A percentile compares a stretch with the other conserved stretches of the same genome.
phyloP scores from a whole-genome alignment of 2,329 filamentous ascomycete species.

The Aspergillus neoniger region DNA sequence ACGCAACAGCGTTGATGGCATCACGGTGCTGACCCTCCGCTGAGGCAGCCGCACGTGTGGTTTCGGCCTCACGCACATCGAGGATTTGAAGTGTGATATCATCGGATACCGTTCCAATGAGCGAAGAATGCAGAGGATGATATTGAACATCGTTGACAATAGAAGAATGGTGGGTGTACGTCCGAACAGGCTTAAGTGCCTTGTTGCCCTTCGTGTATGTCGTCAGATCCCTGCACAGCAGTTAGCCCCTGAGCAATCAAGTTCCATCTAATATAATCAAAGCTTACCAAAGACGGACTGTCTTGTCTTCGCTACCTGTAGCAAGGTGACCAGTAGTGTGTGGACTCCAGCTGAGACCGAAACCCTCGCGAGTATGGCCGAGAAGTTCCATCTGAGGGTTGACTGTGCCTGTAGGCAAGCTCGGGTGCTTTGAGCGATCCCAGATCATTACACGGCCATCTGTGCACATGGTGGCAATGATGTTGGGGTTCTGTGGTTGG shows the following conservation, averaged over 20 bases:
- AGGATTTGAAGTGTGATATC: constrained; percentile 91
- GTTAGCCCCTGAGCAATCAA: constrained; percentile 5
- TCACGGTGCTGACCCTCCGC: constrained; percentile 78
- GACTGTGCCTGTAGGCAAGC: constrained; percentile 70
- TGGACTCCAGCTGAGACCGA: constrained; percentile 90
- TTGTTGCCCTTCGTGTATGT: constrained; percentile 70
- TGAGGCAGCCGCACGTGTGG: constrained; percentile 67
- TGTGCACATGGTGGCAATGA: constrained; percentile 89
- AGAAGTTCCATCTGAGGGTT: constrained; percentile 81
- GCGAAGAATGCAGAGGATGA: constrained; percentile 79
- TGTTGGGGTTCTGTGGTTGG: constrained; percentile 94
- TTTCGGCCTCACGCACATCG: constrained; percentile 72
- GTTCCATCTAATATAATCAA: no score
- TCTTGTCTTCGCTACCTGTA: constrained; percentile 88
- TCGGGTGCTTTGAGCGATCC: constrained; percentile 91
- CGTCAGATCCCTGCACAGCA: constrained; percentile 69
- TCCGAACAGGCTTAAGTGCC: constrained; percentile 68
- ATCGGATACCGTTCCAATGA: constrained; percentile 92
- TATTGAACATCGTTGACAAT: constrained; percentile 98
- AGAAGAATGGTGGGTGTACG: constrained; percentile 83
- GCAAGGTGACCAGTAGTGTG: constrained; percentile 78
- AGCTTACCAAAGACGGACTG: constrained; percentile 82
- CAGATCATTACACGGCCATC: constrained; percentile 89
- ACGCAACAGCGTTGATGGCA: constrained; percentile 93
- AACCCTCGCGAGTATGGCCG: constrained; percentile 86